A percentile compares a stretch with the other conserved stretches of the same genome.
Conservation (phyloP, 192 early-diverging fungal genomes). For the Martensiomyces pterosporus region DNA sequence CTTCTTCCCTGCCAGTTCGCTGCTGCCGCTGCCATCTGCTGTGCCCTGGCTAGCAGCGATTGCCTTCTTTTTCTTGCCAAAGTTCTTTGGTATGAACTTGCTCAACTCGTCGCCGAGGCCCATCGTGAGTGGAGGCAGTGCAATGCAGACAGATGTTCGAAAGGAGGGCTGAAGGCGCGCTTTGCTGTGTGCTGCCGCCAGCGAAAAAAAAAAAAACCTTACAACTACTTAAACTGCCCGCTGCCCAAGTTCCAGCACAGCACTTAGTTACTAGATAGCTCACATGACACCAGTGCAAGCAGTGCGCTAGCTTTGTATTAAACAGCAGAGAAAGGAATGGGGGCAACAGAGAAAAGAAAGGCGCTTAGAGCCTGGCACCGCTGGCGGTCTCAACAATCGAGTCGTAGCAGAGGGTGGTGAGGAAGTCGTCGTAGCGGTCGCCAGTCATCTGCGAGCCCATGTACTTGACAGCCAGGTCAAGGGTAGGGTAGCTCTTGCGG, state of each 20-base stretch:
- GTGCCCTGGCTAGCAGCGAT: background rate
- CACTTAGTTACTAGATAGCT: no score
- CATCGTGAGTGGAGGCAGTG: slow-evolving; percentile 7
- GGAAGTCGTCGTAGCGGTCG: slow-evolving; percentile 82
- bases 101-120: slow-evolving; percentile 38
- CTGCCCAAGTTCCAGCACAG: no score
- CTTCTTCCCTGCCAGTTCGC: no score
- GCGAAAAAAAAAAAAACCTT: no score
- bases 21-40: background rate
- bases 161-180: no score
- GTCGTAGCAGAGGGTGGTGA: slow-evolving; percentile 91
- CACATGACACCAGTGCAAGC: no score
- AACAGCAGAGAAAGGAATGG: no score
- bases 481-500: slow-evolving; percentile 44
- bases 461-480: slow-evolving; percentile 54
- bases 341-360: no score
- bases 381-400: slow-evolving; percentile 61
- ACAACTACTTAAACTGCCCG: no score
- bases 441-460: slow-evolving; percentile 80
- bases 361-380: slow-evolving; percentile 33
- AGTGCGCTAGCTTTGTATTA: no score
- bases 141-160: no score
- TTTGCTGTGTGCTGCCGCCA: no score
- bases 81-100: slow-evolving; percentile 46
- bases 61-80: slow-evolving; percentile 46